These are phyloP conservation scores for Drechmeria coniospora DNA, from an alignment of 2,329 filamentous ascomycete species.

Conservation along the genomic window DNA sequence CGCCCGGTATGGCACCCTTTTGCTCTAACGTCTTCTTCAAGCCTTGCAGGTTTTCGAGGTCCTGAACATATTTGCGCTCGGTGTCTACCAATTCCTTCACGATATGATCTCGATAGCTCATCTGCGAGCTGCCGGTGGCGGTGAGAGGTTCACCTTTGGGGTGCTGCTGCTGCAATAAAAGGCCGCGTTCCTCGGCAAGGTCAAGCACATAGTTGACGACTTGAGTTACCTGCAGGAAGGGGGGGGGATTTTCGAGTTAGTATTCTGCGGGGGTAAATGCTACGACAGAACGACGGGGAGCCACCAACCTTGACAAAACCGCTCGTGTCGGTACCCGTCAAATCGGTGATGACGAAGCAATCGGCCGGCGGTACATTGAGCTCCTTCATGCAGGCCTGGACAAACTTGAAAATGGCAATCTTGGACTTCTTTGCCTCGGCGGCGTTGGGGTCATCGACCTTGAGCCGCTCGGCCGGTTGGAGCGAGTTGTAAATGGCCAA, in stretches of 20 bases:
- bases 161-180: constrained; percentile 48
- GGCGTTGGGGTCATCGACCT: constrained; percentile 45
- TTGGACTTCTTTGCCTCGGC: constrained; percentile 67
- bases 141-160: constrained; percentile 36
- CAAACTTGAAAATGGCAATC: constrained; percentile 79
- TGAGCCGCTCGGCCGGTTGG: constrained; percentile 51
- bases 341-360: constrained; percentile 81
- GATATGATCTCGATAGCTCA: constrained; percentile 70
- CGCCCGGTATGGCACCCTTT: constrained; percentile 73
- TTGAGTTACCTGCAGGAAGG: constrained; percentile 47
- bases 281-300: neutral
- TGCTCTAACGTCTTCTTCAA: constrained; percentile 84
- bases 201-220: constrained; percentile 89
- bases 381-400: constrained; percentile 75
- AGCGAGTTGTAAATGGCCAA: constrained; percentile 81
- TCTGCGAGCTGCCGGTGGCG: constrained; percentile 42
- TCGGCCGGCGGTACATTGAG: constrained; percentile 65
- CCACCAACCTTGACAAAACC: constrained; percentile 77
- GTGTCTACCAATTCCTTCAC: constrained; percentile 86
- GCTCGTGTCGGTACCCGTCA: constrained; percentile 88
- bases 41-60: constrained; percentile 84
- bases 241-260: neutral
- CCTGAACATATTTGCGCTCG: constrained; percentile 94
- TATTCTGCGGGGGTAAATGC: neutral
- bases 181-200: constrained; percentile 61